Conservation (phyloP, 1,139 yeast species). For the Yamadazyma sp. region DNA sequence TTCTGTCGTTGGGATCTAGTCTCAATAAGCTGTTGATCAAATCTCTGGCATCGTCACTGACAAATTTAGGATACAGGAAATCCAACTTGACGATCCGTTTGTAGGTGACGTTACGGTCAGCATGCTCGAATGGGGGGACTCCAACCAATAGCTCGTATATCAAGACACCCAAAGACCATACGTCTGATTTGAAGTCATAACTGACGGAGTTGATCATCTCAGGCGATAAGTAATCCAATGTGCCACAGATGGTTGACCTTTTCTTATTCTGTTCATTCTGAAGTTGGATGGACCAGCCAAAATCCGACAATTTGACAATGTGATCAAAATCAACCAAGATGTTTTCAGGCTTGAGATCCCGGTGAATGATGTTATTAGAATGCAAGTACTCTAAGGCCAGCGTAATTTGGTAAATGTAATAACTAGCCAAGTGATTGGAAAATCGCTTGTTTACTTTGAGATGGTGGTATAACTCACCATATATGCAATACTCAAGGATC, state of each 20-base stretch:
- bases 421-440: conserved; percentile 70
- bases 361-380: conserved; percentile 74
- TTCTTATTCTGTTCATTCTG: conserved; percentile 20
- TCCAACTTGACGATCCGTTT: conserved; percentile 78
- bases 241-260: conserved; percentile 89
- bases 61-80: conserved; percentile 65
- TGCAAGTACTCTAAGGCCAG: conserved; percentile 77
- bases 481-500: conserved; percentile 78
- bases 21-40: conserved; percentile 61
- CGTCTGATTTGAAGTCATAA: conserved; percentile 78
- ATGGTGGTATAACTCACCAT: conserved; percentile 84
- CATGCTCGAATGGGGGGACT: conserved; percentile 87
- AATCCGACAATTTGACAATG: conserved; percentile 80
- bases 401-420: conserved; percentile 81
- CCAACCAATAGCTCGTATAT: conserved; percentile 88
- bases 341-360: conserved; percentile 93
- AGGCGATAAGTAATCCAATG: conserved; percentile 91
- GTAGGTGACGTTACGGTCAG: conserved; percentile 71
- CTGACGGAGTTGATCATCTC: conserved; percentile 87
- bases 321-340: conserved; percentile 74
- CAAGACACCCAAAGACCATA: conserved; percentile 91
- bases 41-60: conserved; percentile 76
- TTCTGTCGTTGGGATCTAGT: conserved; percentile 68
- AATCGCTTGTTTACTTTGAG: conserved; percentile 63
- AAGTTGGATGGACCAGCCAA: conserved; percentile 84